Evolutionary conservation across 176 grass and related monocot species (phyloP), one percentile per base, ranked within the genome.

Genomic region (Raddia guianensis): DNA sequence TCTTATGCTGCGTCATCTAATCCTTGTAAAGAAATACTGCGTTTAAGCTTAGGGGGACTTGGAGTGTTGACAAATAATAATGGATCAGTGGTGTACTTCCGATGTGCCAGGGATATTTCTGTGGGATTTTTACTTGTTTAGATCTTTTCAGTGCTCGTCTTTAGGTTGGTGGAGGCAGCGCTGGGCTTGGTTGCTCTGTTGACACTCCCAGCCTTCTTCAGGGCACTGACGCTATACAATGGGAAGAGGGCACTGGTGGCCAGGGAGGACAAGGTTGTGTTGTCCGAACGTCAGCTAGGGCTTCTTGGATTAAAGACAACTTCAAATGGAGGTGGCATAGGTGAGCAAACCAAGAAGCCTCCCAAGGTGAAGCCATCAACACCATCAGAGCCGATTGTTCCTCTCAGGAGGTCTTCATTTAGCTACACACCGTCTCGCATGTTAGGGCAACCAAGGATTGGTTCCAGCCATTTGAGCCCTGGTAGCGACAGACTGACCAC

Each of bases 381-480:
- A 64, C 83, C 78, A 63, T 93, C 90, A 3, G 95, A 98, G 61
- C 86, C 92, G 34, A 87, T 95, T 63, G 92, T 94, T 73, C 92
- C 92, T 13, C 76, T 98, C 43, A 87, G 92, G 66, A 98, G 54
- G 48, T 87, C 96, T 67, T 86, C 87, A 2, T 98, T 98, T 81
- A 93, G 84, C 68, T 92, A 91, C 68, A 95, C 96, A n/a, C 90
- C 92, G 19, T 78, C 92, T 68, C 72, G 82, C 10, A 11, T 79
- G 43, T 52, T 77, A 14, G 83, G 81, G 13, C 62, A 85, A 72
- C 55, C 81, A 18, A 85, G 84, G 78, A 87, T 84, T 57, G 88
- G 60, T n/a, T 78, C 93, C 12, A 89, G 72, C 81, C 71, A 90
- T 78, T 63, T 89, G 76, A 90, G 75, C 84, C 68, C 93, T 50